Base-by-base conservation (phyloP, 2,329 filamentous ascomycete species). In the Beauveria sp. region DNA sequence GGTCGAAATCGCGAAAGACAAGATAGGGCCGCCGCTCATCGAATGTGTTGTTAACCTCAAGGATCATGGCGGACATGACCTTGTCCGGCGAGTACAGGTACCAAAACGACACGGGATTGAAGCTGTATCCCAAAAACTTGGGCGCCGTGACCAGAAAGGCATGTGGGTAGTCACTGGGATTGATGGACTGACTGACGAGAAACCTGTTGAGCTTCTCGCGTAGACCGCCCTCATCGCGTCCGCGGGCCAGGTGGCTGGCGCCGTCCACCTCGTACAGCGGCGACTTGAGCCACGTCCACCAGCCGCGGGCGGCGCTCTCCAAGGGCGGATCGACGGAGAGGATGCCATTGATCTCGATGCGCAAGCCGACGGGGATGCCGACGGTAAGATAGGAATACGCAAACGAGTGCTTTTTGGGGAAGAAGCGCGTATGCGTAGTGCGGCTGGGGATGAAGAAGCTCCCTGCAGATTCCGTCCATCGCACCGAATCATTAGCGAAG, bases 21-120 rank as follows among this genome's bases (percentile, higher is more conserved):
- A 75, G 60, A 58, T 73, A 74, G 8, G 69, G 64, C 3, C 87
- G 82, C 56, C 87, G 79, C 71, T 92, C 89, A 54, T 84, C 87
- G 68, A 90, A 91, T 0, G 88, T 90, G 67, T 91, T 91, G 72
- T 90, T 90, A 51, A 91, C 87, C 70, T 93, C 89, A 1, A 90
- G 69, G 1, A 93, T 79, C 73, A 91, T 85, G 61, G 85, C 85
- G 26, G 78, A 80, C 16, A 92, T 76, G 6, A 79, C 72, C 62
- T 81, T 80, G 9, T 82, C 72, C 0, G 73, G 66, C 14, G 85
- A 81, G 70, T 93, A 92, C 2, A 93, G 79, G 66, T 91, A 91
- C 88, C 89, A 93, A 67, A 92, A 89, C 0, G 88, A 91, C 3
- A 89, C 86, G 0, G 88, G 88, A 67, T 91, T 92, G 73, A 90